Evolutionary conservation across 257 asterid species (phyloP).

Genomic region (Paulownia fortunei): DNA sequence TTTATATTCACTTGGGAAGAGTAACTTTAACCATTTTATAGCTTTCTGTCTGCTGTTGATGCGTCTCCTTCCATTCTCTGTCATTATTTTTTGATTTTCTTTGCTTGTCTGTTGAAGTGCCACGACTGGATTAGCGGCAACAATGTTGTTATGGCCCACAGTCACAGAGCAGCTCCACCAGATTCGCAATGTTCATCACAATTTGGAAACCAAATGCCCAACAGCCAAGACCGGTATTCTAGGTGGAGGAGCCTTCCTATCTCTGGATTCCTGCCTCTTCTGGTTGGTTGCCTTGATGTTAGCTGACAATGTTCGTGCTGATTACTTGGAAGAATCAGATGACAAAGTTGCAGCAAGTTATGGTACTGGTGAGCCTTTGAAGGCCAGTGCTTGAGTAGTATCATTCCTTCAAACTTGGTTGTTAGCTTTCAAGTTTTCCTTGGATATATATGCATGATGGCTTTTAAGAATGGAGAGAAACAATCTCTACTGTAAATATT

Average conservation of each 20-base stretch:
- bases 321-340: slow-evolving; percentile 63
- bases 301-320: slow-evolving; percentile 79
- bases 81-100: background rate
- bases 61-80: background rate
- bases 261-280: slow-evolving; percentile 84
- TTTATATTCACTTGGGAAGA: too few species aligned
- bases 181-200: slow-evolving; percentile 59
- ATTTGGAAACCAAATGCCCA: slow-evolving; percentile 73
- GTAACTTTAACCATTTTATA: too few species aligned
- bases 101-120: slow-evolving; percentile 45
- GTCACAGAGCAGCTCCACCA: slow-evolving; percentile 76
- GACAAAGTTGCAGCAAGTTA: slow-evolving; percentile 36
- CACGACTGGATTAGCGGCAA: slow-evolving; percentile 70
- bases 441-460: background rate
- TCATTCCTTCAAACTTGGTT: background rate
- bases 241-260: slow-evolving; percentile 97
- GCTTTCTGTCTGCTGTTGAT: background rate
- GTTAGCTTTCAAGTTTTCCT: background rate
- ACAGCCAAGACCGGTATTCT: slow-evolving; percentile 98
- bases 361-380: slow-evolving; percentile 36
- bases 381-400: slow-evolving; percentile 40
- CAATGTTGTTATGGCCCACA: slow-evolving; percentile 87
- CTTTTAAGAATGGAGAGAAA: background rate
- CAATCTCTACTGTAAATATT: background rate
- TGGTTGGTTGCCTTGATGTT: slow-evolving; percentile 91